Evolutionary conservation across 2,329 filamentous ascomycete species (phyloP).

Genomic region (Macrophomina tecta): DNA sequence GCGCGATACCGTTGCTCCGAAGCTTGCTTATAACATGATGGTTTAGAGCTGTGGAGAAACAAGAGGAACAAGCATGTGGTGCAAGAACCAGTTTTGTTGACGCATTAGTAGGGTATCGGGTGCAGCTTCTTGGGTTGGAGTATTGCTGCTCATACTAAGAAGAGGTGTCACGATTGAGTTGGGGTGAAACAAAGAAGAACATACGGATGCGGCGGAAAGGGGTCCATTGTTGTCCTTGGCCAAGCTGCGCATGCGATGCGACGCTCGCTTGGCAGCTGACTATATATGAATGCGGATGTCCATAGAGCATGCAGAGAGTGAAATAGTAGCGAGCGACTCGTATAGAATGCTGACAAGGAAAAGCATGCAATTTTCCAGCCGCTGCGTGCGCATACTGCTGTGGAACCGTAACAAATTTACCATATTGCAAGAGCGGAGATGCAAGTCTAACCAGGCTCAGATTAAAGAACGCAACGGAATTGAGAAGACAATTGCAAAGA

Average conservation of each 20-base stretch:
- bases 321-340: neutral
- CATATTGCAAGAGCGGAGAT: neutral
- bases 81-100: neutral
- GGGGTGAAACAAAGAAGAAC: neutral
- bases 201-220: conserved; percentile 12
- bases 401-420: neutral
- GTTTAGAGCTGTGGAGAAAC: conserved; percentile 6
- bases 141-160: neutral
- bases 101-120: neutral
- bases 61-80: neutral
- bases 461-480: neutral
- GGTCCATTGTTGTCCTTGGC: conserved; percentile 10
- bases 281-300: neutral
- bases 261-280: conserved; percentile 21
- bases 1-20: neutral
- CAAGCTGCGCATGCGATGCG: conserved; percentile 9
- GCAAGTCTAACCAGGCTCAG: neutral
- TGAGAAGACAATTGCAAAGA: neutral
- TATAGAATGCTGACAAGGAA: neutral
- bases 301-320: neutral
- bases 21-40: neutral
- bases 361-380: neutral
- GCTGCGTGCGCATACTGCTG: neutral
- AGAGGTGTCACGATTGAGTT: neutral
- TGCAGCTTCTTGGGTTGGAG: neutral